These are phyloP conservation scores for Penicillium paneum DNA, from an alignment of 2,329 filamentous ascomycete species.

Conservation along the genomic window DNA sequence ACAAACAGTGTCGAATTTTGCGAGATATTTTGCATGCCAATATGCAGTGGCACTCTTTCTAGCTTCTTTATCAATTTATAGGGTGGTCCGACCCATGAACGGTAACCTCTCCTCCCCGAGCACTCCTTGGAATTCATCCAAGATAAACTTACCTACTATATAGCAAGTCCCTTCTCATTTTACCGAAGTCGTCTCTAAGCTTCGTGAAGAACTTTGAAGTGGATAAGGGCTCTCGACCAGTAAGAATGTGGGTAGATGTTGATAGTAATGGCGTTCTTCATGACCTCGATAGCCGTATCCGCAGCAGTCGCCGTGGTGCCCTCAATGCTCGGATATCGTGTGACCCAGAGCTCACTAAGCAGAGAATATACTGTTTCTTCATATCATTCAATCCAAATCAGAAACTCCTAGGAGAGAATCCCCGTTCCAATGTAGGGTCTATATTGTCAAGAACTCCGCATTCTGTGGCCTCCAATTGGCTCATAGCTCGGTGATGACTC, in stretches of 20 bases:
- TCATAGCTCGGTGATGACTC: constrained; percentile 2
- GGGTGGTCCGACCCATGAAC: background rate
- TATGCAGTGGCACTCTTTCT: background rate
- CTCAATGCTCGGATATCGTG: background rate
- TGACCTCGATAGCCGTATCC: background rate
- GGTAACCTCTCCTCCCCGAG: background rate
- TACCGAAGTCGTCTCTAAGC: background rate
- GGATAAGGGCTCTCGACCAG: background rate
- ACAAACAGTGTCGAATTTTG: background rate
- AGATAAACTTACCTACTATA: background rate
- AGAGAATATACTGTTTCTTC: background rate
- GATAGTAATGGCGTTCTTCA: background rate
- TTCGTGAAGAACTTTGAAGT: background rate
- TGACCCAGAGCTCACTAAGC: background rate
- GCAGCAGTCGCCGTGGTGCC: background rate
- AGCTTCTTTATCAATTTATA: background rate
- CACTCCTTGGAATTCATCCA: background rate
- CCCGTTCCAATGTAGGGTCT: background rate
- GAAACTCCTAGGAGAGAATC: background rate
- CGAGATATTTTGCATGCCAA: background rate
- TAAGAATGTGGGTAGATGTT: background rate
- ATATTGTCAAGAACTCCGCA: constrained; percentile 4
- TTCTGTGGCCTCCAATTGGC: constrained; percentile 4
- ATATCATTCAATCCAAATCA: background rate
- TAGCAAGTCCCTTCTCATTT: background rate